Base-by-base conservation (phyloP, 108 stramenopile species). In the Cyclostephanos tholiformis region DNA sequence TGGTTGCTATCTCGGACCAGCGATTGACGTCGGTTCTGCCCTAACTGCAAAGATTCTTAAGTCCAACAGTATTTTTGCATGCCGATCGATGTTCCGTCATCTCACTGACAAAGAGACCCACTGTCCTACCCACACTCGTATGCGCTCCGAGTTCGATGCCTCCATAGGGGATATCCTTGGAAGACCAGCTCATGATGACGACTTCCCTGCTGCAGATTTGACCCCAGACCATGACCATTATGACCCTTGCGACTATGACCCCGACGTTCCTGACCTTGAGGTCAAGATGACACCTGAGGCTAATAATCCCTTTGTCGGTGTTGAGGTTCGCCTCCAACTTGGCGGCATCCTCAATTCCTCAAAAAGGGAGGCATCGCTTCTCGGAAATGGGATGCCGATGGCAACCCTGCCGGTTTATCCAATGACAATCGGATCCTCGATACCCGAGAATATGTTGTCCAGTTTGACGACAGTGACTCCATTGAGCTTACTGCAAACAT, bases 311-410 rank as follows among this genome's bases (percentile, higher is more conserved):
- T 71, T 67, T 22, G 36, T 86, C 22, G 36, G 57, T 22, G 61
- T 68, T 22, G 72, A 79, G 22, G 78, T 84, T 0, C 16, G 57
- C 8, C 17, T 87, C 0, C 82, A 81, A 13, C 20, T 30, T 10
- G 80, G 77, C 9, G 63, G 53, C 56, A 25, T 35, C 0, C 14
- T 59, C n/a, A n/a, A n/a, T n/a, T n/a, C n/a, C n/a, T n/a, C 20
- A 17, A 27, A 7, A 51, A 36, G n/a, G 84, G 72, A 49, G 67
- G 51, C 17, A 76, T 87, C 30, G 39, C 30, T 23, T 17, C 57
- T 19, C 72, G 78, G 0, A 85, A 85, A 53, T 49, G 77, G 1
- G 51, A 77, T 29, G 38, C 56, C 20, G 74, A 74, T 71, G 85
- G 82, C 0, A 74, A 62, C 26, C 82, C 76, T 6, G 39, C 83